phyloP scores from a whole-genome alignment of 352 stramenopile genomes.

The Phytophthora syringae region DNA sequence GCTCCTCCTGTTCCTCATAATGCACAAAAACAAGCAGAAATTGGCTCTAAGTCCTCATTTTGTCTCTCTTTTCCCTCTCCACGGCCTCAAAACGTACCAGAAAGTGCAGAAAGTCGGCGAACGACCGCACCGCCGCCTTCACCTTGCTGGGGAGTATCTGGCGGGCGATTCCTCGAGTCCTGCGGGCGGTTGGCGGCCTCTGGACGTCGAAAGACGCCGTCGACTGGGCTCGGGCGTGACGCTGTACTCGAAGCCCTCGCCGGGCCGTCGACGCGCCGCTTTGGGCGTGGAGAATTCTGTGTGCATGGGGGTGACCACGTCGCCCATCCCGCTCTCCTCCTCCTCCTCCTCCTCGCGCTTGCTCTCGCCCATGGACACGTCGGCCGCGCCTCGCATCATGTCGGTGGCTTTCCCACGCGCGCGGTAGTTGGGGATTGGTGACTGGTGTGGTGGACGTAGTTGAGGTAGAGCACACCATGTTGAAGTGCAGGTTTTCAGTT shows the following conservation, averaged over 20 bases:
- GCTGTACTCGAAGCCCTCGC: slow-evolving; percentile 60
- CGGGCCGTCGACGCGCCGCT: slow-evolving; percentile 34
- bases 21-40: slow-evolving; percentile 33
- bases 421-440: slow-evolving; percentile 3
- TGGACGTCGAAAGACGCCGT: slow-evolving; percentile 37
- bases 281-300: slow-evolving; percentile 31
- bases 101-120: slow-evolving; percentile 85
- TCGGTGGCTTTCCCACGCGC: slow-evolving; percentile 3
- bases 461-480: not conserved
- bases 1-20: slow-evolving; percentile 83
- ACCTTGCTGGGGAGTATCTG: slow-evolving; percentile 77
- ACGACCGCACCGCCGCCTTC: slow-evolving; percentile 80
- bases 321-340: slow-evolving; percentile 21
- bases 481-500: slow-evolving; percentile 13
- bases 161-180: slow-evolving; percentile 60
- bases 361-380: slow-evolving; percentile 43
- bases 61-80: not conserved
- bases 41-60: slow-evolving; percentile 44
- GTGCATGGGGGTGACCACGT: slow-evolving; percentile 9
- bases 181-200: slow-evolving; percentile 25
- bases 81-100: slow-evolving; percentile 50
- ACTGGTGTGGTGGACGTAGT: slow-evolving; percentile 19
- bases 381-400: slow-evolving; percentile 27
- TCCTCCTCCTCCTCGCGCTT: slow-evolving; percentile 25
- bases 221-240: slow-evolving; percentile 56